phyloP scores from a whole-genome alignment of 192 early-diverging fungal genomes.

The Podila epigama region DNA sequence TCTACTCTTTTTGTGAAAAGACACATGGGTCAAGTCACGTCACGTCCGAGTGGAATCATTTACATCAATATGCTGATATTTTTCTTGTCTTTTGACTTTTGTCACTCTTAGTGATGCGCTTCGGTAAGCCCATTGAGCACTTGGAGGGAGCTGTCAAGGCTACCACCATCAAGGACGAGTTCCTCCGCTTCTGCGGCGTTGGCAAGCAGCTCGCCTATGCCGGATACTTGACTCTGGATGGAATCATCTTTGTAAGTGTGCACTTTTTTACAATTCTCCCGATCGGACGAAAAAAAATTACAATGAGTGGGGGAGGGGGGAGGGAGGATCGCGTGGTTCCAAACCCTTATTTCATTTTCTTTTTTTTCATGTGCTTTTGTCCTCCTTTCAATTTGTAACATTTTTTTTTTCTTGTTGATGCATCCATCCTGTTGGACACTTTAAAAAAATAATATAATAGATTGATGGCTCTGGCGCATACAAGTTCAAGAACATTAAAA shows the following conservation, averaged over 20 bases:
- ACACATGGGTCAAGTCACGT: no score
- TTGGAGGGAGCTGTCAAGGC: slow-evolving; percentile 64
- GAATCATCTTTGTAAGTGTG: slow-evolving; percentile 66
- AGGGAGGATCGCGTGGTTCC: background rate
- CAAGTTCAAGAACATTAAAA: slow-evolving; percentile 71
- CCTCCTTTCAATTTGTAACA: no score
- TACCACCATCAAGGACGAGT: slow-evolving; percentile 62
- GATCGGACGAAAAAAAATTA: background rate
- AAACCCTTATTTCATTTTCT: no score
- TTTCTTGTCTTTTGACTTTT: background rate
- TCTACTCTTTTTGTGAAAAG: no score
- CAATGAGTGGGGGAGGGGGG: background rate
- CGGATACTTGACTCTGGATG: slow-evolving; percentile 69
- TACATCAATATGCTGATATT: background rate
- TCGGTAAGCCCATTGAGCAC: slow-evolving; percentile 75
- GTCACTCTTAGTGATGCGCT: slow-evolving; percentile 64
- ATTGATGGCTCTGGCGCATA: slow-evolving; percentile 65
- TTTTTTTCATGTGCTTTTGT: no score
- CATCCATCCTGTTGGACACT: background rate
- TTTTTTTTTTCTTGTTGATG: no score
- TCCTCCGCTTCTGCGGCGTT: slow-evolving; percentile 58
- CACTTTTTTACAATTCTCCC: background rate
- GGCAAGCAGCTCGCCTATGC: slow-evolving; percentile 67
- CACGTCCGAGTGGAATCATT: no score
- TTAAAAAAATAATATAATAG: slow-evolving; percentile 31